Evolutionary conservation across 257 asterid genomes (phyloP).

Genomic region (Salvia miltiorrhiza): DNA sequence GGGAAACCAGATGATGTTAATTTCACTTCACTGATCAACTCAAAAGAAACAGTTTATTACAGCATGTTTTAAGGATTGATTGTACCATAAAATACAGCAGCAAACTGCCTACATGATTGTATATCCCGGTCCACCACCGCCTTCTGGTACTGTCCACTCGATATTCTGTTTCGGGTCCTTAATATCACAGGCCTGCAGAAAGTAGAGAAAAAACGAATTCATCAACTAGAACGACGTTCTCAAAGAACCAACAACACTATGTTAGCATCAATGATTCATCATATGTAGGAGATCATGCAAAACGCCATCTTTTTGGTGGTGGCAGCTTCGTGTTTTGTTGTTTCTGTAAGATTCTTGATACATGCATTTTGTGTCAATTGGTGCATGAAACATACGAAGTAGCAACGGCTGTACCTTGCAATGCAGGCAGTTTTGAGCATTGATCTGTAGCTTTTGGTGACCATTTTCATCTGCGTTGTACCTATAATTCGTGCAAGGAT

Average conservation of each 20-base stretch:
- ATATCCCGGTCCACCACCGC: constrained; percentile 98
- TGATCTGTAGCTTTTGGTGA: constrained; percentile 70
- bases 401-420: constrained; percentile 71
- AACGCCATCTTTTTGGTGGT: neutral
- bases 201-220: constrained; percentile 6
- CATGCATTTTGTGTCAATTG: neutral
- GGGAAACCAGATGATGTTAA: neutral
- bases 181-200: constrained; percentile 84
- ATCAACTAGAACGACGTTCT: neutral
- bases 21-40: no score
- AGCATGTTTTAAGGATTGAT: neutral
- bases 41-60: neutral
- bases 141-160: constrained; percentile 96
- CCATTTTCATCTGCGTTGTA: constrained; percentile 67
- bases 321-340: neutral
- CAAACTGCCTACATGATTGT: constrained; percentile 55
- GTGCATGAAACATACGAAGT: neutral
- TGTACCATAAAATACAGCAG: neutral
- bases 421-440: constrained; percentile 94
- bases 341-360: constrained; percentile 1
- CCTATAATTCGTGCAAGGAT: constrained; percentile 36
- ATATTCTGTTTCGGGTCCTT: constrained; percentile 92
- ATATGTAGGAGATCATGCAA: neutral
- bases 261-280: neutral
- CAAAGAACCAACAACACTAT: neutral